Conservation (phyloP, 2,329 filamentous ascomycete species). For the Hymenoscyphus fructigenus region DNA sequence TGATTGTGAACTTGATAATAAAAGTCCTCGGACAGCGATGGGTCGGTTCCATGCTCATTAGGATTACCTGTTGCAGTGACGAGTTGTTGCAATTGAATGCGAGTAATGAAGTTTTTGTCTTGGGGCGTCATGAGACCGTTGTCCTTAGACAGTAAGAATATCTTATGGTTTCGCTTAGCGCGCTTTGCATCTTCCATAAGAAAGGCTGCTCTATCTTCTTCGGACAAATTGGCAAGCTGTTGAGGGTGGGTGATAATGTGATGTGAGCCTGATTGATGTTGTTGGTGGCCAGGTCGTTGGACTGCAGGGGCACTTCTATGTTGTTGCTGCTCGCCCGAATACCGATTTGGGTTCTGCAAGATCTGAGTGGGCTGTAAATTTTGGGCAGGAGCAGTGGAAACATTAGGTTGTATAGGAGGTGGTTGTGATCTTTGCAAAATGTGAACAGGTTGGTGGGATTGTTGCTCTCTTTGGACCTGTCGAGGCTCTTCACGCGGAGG, state of each 20-base stretch:
- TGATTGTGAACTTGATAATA: constrained; percentile 98
- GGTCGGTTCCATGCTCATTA: constrained; percentile 75
- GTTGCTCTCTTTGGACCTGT: constrained; percentile 25
- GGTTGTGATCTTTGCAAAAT: constrained; percentile 33
- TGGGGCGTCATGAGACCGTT: constrained; percentile 99
- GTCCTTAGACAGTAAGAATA: constrained; percentile 86
- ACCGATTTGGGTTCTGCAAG: constrained; percentile 73
- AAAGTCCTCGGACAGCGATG: constrained; percentile 86
- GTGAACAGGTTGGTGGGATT: constrained; percentile 30
- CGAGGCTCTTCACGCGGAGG: constrained; percentile 28
- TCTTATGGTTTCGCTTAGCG: constrained; percentile 97
- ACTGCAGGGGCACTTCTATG: constrained; percentile 40
- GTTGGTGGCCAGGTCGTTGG: constrained; percentile 35
- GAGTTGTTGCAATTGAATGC: constrained; percentile 94
- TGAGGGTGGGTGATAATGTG: constrained; percentile 67
- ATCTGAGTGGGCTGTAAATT: constrained; percentile 69
- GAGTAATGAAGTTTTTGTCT: constrained; percentile 98
- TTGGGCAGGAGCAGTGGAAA: constrained; percentile 44
- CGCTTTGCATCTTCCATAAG: constrained; percentile 90
- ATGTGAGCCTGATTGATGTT: constrained; percentile 40
- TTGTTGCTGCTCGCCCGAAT: constrained; percentile 46
- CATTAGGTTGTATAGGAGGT: constrained; percentile 33
- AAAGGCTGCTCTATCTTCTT: constrained; percentile 80
- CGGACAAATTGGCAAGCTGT: constrained; percentile 73
- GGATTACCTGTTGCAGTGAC: constrained; percentile 89